phyloP scores from a whole-genome alignment of 192 early-diverging fungal genomes.

The Entophlyctis luteolus region DNA sequence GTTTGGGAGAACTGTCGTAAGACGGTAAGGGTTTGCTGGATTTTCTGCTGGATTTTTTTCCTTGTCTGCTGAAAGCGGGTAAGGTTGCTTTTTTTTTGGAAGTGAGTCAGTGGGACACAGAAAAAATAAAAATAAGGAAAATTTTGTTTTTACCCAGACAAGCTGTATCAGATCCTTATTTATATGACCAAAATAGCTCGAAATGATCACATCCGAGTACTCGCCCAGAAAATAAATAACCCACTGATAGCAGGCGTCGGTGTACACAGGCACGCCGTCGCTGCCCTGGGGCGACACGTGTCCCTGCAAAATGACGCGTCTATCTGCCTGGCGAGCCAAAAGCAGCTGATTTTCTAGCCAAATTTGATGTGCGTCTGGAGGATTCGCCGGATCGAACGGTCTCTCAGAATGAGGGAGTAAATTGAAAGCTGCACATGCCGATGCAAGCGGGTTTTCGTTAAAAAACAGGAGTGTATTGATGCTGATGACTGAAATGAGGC shows the following conservation, averaged over 20 bases:
- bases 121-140: neutral
- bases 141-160: slow-evolving; percentile 5
- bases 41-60: neutral
- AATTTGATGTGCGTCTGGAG: slow-evolving; percentile 37
- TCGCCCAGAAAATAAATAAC: slow-evolving; percentile 41
- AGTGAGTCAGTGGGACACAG: neutral
- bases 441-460: slow-evolving; percentile 25
- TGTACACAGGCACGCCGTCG: slow-evolving; percentile 26
- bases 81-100: neutral
- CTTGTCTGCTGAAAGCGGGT: neutral
- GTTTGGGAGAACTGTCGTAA: slow-evolving; percentile 30
- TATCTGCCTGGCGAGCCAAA: neutral
- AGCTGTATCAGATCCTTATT: slow-evolving; percentile 42
- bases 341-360: slow-evolving; percentile 37
- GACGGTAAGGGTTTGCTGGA: slow-evolving; percentile 27
- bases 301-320: slow-evolving; percentile 37
- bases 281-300: slow-evolving; percentile 41
- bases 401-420: neutral
- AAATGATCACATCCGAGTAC: slow-evolving; percentile 44
- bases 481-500: slow-evolving; percentile 18
- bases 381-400: slow-evolving; percentile 1
- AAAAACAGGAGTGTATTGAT: slow-evolving; percentile 40
- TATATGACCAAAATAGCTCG: slow-evolving; percentile 47
- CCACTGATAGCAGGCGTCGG: slow-evolving; percentile 31
- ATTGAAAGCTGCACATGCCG: slow-evolving; percentile 18